Conservation (phyloP, 306 rosid genomes). For the Vigna trinervia region DNA sequence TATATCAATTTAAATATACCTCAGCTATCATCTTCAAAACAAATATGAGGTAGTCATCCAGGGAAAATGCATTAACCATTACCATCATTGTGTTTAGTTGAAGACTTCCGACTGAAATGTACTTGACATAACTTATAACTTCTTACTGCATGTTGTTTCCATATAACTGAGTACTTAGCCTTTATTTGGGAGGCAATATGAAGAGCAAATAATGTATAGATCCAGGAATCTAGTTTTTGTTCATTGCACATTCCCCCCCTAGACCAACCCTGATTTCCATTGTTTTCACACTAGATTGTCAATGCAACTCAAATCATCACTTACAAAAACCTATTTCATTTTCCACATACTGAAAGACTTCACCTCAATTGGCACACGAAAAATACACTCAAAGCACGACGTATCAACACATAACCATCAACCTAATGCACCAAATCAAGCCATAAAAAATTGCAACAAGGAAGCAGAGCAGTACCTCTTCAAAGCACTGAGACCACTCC, state of each 20-base stretch:
- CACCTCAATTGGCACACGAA: conserved; percentile 18
- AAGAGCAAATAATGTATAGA: background rate
- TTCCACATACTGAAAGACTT: conserved; percentile 17
- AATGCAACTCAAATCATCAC: background rate
- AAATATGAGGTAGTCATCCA: background rate
- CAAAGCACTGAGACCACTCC: conserved; percentile 85
- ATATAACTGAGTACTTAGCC: background rate
- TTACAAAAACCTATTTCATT: conserved; percentile 1
- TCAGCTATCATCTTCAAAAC: background rate
- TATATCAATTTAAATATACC: conserved; percentile 2
- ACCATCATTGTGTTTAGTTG: background rate
- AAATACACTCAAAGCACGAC: conserved; percentile 11
- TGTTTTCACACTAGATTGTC: background rate
- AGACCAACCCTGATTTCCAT: conserved; percentile 1
- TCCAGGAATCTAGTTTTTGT: conserved; percentile 6
- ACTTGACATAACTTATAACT: conserved; percentile 11
- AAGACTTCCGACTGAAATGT: background rate
- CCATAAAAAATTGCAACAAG: background rate
- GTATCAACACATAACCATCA: background rate
- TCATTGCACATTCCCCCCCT: conserved; percentile 30
- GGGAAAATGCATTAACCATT: background rate
- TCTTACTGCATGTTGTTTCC: conserved; percentile 11
- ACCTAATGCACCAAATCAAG: conserved; percentile 3
- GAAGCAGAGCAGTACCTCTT: conserved; percentile 64
- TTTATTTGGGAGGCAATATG: background rate